Conservation (phyloP, 2,329 filamentous ascomycete species). For the Trichoderma sp. region DNA sequence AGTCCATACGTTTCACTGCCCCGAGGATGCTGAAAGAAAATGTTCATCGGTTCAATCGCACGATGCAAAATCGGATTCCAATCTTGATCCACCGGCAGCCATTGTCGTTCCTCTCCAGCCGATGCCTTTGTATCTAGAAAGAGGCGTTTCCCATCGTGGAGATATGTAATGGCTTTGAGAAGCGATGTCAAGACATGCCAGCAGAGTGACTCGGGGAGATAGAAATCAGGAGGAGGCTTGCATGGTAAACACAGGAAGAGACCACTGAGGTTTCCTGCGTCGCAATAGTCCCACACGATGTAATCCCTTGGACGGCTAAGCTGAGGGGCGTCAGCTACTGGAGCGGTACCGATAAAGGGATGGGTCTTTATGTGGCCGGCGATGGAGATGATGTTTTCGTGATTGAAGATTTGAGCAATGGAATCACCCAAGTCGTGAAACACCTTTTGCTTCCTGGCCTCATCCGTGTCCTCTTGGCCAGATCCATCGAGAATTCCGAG, state of each 20-base stretch:
- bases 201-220: slow-evolving; percentile 51
- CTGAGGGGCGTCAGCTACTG: slow-evolving; percentile 14
- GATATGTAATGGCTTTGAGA: slow-evolving; percentile 48
- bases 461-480: not conserved
- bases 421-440: slow-evolving; percentile 28
- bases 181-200: slow-evolving; percentile 54
- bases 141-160: slow-evolving; percentile 48
- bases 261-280: slow-evolving; percentile 47
- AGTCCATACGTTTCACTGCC: slow-evolving; percentile 50
- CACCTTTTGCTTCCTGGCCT: slow-evolving; percentile 22
- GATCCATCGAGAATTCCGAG: slow-evolving; percentile 20
- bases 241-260: slow-evolving; percentile 35
- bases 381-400: slow-evolving; percentile 49
- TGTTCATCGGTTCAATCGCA: slow-evolving; percentile 44
- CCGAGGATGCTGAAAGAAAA: slow-evolving; percentile 49
- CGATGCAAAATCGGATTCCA: slow-evolving; percentile 54
- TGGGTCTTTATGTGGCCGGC: slow-evolving; percentile 35
- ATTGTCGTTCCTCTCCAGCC: slow-evolving; percentile 9
- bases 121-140: slow-evolving; percentile 20
- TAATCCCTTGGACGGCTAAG: slow-evolving; percentile 30
- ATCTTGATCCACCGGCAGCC: slow-evolving; percentile 34
- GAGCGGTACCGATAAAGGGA: slow-evolving; percentile 18
- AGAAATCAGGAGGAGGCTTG: slow-evolving; percentile 26
- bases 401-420: slow-evolving; percentile 42
- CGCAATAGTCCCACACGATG: slow-evolving; percentile 52